These are phyloP conservation scores for Ceraceosorus bombacis DNA, from an alignment of 1,284 basidiomycete species.

Conservation along the genomic window DNA sequence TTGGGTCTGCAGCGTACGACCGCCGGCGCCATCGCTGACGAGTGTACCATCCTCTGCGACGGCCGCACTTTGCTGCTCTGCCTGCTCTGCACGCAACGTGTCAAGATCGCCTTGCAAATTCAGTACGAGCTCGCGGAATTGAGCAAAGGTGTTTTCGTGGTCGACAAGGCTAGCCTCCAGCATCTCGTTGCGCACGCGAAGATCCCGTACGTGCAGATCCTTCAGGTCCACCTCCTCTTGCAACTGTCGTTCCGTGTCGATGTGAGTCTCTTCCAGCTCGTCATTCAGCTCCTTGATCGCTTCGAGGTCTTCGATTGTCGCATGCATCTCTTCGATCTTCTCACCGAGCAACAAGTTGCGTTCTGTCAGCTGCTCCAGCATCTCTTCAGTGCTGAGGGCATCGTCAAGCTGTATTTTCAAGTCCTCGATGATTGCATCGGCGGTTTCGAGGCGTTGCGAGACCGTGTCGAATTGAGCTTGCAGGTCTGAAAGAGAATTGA, in stretches of 20 bases:
- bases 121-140: slow-evolving; percentile 43
- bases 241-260: slow-evolving; percentile 85
- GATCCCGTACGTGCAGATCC: slow-evolving; percentile 27
- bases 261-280: slow-evolving; percentile 91
- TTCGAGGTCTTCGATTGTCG: slow-evolving; percentile 90
- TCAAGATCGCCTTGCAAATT: slow-evolving; percentile 40
- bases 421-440: slow-evolving; percentile 83
- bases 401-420: slow-evolving; percentile 91
- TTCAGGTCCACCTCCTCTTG: slow-evolving; percentile 67
- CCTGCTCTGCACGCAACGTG: slow-evolving; percentile 28
- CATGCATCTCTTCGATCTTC: slow-evolving; percentile 87
- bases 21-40: slow-evolving; percentile 18
- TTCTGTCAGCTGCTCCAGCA: slow-evolving; percentile 90
- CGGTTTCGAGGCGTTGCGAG: slow-evolving; percentile 22
- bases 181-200: slow-evolving; percentile 20
- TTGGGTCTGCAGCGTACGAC: slow-evolving; percentile 23
- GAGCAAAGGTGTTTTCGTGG: slow-evolving; percentile 35
- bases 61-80: slow-evolving; percentile 4
- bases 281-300: slow-evolving; percentile 91
- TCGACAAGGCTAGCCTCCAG: slow-evolving; percentile 37
- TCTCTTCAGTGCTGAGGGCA: slow-evolving; percentile 87
- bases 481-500: slow-evolving; percentile 47
- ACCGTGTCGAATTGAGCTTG: slow-evolving; percentile 25
- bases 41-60: slow-evolving; percentile 13
- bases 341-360: slow-evolving; percentile 70